These are phyloP conservation scores for Cryptococcus sp. DNA, from an alignment of 1,284 basidiomycete genomes.

Conservation along the genomic window DNA sequence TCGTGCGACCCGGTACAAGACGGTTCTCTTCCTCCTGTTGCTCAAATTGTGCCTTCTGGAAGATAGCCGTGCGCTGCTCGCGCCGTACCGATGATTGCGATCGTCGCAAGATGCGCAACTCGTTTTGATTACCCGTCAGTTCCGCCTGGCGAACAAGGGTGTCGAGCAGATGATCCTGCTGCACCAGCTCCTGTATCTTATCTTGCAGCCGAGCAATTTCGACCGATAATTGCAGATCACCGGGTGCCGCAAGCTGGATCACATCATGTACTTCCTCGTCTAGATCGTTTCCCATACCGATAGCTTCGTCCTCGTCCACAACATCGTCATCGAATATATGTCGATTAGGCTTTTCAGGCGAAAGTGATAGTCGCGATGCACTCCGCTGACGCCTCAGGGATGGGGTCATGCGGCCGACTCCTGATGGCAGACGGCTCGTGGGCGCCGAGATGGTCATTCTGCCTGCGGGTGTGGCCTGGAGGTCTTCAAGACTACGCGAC, in stretches of 20 bases:
- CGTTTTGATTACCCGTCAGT: constrained; percentile 82
- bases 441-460: constrained; percentile 11
- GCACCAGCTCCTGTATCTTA: constrained; percentile 72
- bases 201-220: constrained; percentile 75
- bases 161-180: constrained; percentile 79
- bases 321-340: constrained; percentile 50
- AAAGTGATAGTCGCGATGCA: constrained; percentile 6
- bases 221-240: constrained; percentile 78
- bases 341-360: constrained; percentile 16
- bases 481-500: constrained; percentile 42
- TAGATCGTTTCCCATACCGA: constrained; percentile 52
- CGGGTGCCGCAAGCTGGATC: constrained; percentile 74
- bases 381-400: constrained; percentile 2
- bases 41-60: constrained; percentile 88
- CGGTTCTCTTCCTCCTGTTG: constrained; percentile 84
- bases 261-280: constrained; percentile 48
- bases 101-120: constrained; percentile 75
- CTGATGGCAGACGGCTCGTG: constrained; percentile 13
- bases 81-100: constrained; percentile 78
- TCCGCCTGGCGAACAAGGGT: constrained; percentile 91
- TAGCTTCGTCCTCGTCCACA: constrained; percentile 53
- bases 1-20: constrained; percentile 75
- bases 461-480: constrained; percentile 12
- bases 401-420: background rate
- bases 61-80: constrained; percentile 78